Evolutionary conservation across 139 green algal species (phyloP), one percentile per base, ranked within the genome.

Genomic region (Deuterostichococcus epilithicus): DNA sequence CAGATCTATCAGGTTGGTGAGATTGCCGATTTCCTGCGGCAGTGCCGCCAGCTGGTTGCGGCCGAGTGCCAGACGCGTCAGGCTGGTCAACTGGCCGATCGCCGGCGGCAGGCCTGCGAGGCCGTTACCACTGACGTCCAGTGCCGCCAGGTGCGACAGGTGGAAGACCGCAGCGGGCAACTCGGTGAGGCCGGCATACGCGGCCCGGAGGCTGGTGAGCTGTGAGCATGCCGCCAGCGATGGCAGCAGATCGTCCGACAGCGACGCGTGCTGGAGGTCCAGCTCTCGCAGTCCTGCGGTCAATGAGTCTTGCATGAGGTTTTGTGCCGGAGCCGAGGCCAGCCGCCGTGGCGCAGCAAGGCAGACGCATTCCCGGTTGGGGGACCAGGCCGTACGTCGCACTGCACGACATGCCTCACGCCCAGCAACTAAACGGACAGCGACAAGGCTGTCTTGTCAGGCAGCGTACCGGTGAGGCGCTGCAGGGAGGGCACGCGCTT

Each of bases 81-180:
- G 47, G 22, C 15, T 26, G 3, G 30, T 32, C 72, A 76, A 35
- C 26, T 30, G 32, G 1, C 30, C 66, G 10, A 76, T 18, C 28
- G n/a, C n/a, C 23, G 39, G 1, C 3, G 38, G 70, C 28, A 75
- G 30, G 3, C 5, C 6, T 10, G 6, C 10, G 6, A 75, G 32
- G 26, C 5, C n/a, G 28, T 75, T 92, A 58, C 74, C 58, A 32
- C 73, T 66, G 37, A 91, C 18, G 76, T 92, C 86, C 38, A 90
- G 71, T 39, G 87, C 74, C 70, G 68, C 35, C 47, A 89, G 80
- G 13, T 35, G n/a, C 32, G 52, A 3, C 23, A 88, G 82, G 18
- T 63, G 6, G 1, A 45, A 36, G 22, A 86, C 73, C 3, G 39
- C 59, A 1, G 26, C 18, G 8, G 80, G 73, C 15, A 86, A 26